Evolutionary conservation across 345 rosid species (phyloP), one percentile per base, ranked within the genome.

Genomic region (Eucalyptus decipiens): DNA sequence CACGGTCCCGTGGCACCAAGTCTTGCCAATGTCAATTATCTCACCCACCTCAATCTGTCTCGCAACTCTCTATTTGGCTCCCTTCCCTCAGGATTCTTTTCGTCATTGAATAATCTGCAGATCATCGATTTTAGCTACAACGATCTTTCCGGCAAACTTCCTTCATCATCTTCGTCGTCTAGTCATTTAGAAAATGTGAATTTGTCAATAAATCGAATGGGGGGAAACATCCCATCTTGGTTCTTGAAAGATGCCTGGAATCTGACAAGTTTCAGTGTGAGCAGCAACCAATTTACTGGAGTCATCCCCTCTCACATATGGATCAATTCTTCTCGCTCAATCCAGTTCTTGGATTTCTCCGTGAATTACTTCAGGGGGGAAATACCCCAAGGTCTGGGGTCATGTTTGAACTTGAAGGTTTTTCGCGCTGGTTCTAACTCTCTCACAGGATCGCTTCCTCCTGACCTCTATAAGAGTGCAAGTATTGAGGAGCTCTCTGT

Each of bases 111-210:
- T 6, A 45, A 19, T 11, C 89, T 91, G 16, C 52, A 54, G 58
- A 42, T 65, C 51, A 88, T 91, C 28, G 90, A 91, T 50, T 50
- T 89, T 56, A 91, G 92, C 62, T 80, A 37, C 49, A 91, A 91
- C 17, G 40, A 4, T 43, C 89, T 90, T 18, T n/a, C 87, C 4
- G 91, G 92, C 43, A 80, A 90, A 60, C 67, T 60, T 60, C 67
- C 30, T 60, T 60, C 67, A 26, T 26, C 14, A 26, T 60, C 67
- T 60, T 60, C 8, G 32, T 60, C 32, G 15, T 60, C 67, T 26
- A 60, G 67, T 60, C 67, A 26, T 11, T 60, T 60, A 60, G 67
- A 26, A 26, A 24, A 60, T 60, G 67, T 60, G 67, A 60, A 60
- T 60, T 58, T 60, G 67, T 60, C n/a, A 60, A 60, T 7, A 28